A percentile compares a stretch with the other conserved stretches of the same genome.
These are phyloP conservation scores for Monocercomonoides exilis DNA, from an alignment of 78 protist species.

Conservation along the genomic window DNA sequence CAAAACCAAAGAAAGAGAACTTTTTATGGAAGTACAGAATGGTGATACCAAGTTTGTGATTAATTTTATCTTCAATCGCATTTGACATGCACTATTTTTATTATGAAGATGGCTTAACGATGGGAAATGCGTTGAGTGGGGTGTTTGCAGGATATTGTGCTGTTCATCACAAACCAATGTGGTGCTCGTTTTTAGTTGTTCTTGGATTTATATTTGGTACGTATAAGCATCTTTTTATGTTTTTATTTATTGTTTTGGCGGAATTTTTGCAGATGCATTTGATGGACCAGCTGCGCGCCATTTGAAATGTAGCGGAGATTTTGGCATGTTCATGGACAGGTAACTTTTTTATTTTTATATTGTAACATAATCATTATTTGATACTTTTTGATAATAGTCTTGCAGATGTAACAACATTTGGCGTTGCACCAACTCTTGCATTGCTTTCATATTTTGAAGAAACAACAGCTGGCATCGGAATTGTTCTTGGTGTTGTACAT, in stretches of 20 bases:
- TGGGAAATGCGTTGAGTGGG: background rate
- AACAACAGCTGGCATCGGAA: background rate
- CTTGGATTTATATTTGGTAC: background rate
- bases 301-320: background rate
- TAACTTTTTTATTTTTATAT: no score
- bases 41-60: background rate
- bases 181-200: background rate
- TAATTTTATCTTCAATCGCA: no score
- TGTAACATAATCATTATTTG: no score
- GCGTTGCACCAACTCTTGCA: background rate
- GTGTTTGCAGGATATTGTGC: background rate
- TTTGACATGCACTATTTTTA: background rate
- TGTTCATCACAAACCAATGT: background rate
- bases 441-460: background rate
- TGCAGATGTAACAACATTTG: background rate
- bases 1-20: background rate
- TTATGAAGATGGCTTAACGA: background rate
- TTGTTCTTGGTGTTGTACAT: background rate
- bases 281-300: background rate
- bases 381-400: background rate
- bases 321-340: no score
- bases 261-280: background rate
- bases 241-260: no score
- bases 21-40: background rate
- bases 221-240: background rate